Percentiles rank a stretch among this genome's conserved stretches.
Conservation (phyloP, 306 rosid genomes). For the Mimosa bimucronata region DNA sequence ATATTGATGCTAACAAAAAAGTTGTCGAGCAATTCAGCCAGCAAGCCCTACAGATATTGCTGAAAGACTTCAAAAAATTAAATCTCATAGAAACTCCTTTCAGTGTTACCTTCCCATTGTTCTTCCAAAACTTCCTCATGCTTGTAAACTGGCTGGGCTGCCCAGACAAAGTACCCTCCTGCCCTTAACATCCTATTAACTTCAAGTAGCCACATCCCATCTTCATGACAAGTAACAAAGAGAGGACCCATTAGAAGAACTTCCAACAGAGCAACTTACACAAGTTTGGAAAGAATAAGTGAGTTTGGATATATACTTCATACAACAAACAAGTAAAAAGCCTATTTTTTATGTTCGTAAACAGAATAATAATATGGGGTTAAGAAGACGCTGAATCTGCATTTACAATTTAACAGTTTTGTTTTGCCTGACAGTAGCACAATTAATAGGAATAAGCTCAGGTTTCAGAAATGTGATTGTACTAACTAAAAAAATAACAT, state of each 20-base stretch:
- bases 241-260: slow-evolving; percentile 34
- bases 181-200: slow-evolving; percentile 90
- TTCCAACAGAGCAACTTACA: slow-evolving; percentile 27
- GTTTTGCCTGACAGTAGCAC: slow-evolving; percentile 11
- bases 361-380: slow-evolving; percentile 3
- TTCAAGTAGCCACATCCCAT: slow-evolving; percentile 94
- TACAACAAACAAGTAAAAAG: slow-evolving; percentile 16
- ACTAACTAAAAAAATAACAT: neutral
- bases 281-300: neutral
- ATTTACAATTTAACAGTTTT: neutral
- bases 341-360: slow-evolving; percentile 21
- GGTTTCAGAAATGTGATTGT: slow-evolving; percentile 9
- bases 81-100: slow-evolving; percentile 21
- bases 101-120: slow-evolving; percentile 87
- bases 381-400: slow-evolving; percentile 23
- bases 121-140: slow-evolving; percentile 87
- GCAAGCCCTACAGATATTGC: neutral
- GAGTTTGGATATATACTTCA: neutral
- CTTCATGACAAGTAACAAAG: slow-evolving; percentile 56
- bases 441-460: slow-evolving; percentile 30
- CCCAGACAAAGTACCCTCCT: slow-evolving; percentile 99
- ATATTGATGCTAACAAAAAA: neutral
- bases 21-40: slow-evolving; percentile 24
- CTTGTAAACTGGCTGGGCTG: slow-evolving; percentile 98
- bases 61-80: slow-evolving; percentile 29